Evolutionary conservation across 192 early-diverging fungal species (phyloP), one percentile per base, ranked within the genome.

Genomic region (Mortierella hygrophila): DNA sequence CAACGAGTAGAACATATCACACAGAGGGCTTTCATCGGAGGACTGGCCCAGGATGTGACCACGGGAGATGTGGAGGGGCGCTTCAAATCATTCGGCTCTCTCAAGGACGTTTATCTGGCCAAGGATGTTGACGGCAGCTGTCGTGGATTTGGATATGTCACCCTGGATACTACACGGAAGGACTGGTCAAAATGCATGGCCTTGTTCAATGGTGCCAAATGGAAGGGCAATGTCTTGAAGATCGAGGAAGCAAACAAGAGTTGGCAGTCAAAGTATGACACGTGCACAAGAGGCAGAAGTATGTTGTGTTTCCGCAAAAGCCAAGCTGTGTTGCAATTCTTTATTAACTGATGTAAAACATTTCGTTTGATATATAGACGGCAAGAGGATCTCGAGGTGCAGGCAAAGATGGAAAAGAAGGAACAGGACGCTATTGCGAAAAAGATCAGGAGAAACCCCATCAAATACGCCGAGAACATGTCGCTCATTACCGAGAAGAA

Each of bases 241-340:
- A 88, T 97, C 23, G 94, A 97, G 74, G 96, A 95, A n/a, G 95
- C 96, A 18, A 96, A 96, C 82, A 92, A 92, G 68, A 90, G 93
- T 75, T 97, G 93, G 87, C 90, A 90, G 80, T 89, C 89, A 68
- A 85, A 87, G 78, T 90, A 85, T 70, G 71, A 21, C 3, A 60
- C 1, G 42, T 8, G 23, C 32, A 15, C 13, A 75, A 37, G 35
- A 57, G 10, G 47, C 11, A n/a, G 40, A 16, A 73, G 38, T 35
- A 41, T 70, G 29, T 18, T 70, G 18, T 20, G n/a, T 38, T 9
- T 38, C 6, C 21, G 15, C n/a, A 11, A 42, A 20, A 46, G 23
- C 70, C n/a, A 37, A 7, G 6, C 47, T 44, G 29, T 32, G 0
- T 55, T 76, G 21, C 68, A 40, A 57, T 7, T 55, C 23, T 8